A percentile compares a stretch with the other conserved stretches of the same genome.
phyloP scores from a whole-genome alignment of 805 yeast species.

The Yarrowia yakushimensis region DNA sequence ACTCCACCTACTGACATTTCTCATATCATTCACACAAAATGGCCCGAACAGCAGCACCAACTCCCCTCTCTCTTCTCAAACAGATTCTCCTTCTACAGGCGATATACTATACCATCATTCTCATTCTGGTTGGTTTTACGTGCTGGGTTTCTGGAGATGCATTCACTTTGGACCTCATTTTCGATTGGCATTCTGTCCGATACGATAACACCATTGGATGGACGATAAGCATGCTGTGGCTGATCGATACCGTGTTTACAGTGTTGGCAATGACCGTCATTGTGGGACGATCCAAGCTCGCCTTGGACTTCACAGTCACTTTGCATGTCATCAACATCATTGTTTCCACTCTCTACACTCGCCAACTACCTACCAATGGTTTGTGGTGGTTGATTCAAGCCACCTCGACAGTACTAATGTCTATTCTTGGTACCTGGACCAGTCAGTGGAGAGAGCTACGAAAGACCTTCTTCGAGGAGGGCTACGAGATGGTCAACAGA shows the following conservation, averaged over 20 bases:
- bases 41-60: constrained; percentile 41
- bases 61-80: constrained; percentile 56
- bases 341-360: constrained; percentile 63
- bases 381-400: constrained; percentile 85
- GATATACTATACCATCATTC: constrained; percentile 73
- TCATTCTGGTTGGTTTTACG: constrained; percentile 59
- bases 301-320: constrained; percentile 96
- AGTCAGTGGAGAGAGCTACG: constrained; percentile 89
- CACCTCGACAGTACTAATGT: constrained; percentile 62
- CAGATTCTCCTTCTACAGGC: constrained; percentile 78
- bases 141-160: constrained; percentile 68
- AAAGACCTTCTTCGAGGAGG: constrained; percentile 77
- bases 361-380: constrained; percentile 62
- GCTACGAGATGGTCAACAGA: constrained; percentile 29
- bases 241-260: constrained; percentile 75
- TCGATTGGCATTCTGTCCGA: constrained; percentile 74
- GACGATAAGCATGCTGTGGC: constrained; percentile 71
- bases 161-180: constrained; percentile 65
- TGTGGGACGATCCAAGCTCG: constrained; percentile 88
- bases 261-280: constrained; percentile 80
- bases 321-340: constrained; percentile 75
- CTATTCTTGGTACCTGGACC: constrained; percentile 81
- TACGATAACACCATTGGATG: constrained; percentile 78
- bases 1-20: too few relatives aligned
- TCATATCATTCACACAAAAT: background rate